Evolutionary conservation across 768 basidiomycete genomes (phyloP).

Genomic region (Boletus vermiculosoides): DNA sequence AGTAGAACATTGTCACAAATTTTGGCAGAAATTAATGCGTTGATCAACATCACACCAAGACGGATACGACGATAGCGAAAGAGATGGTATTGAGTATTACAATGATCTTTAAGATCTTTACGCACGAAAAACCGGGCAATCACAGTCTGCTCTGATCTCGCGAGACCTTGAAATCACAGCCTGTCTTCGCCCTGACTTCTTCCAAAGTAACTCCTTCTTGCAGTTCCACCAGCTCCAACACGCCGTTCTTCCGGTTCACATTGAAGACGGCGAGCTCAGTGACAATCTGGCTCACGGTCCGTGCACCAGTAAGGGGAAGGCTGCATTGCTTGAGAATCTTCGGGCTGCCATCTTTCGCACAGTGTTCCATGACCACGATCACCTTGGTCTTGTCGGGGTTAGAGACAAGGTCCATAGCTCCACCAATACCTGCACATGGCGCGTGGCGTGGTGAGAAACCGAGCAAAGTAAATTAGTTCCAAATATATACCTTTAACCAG

Average conservation of each 20-base stretch:
- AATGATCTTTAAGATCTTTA: background rate
- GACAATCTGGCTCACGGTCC: conserved; percentile 86
- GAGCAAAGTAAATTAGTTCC: background rate
- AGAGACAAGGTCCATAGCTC: conserved; percentile 95
- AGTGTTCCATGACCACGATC: conserved; percentile 88
- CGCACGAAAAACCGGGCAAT: conserved; percentile 12
- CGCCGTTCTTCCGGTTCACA: conserved; percentile 74
- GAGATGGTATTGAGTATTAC: conserved; percentile 7
- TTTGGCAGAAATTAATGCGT: background rate
- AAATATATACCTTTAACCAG: conserved; percentile 64
- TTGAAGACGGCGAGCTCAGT: conserved; percentile 92
- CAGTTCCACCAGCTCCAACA: conserved; percentile 73
- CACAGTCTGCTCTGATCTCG: conserved; percentile 50
- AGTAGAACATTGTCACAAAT: background rate
- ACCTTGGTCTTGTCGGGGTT: conserved; percentile 95
- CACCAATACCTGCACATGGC: conserved; percentile 73
- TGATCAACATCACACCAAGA: background rate
- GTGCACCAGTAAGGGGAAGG: conserved; percentile 86
- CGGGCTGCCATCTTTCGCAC: conserved; percentile 83
- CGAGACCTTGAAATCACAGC: conserved; percentile 71
- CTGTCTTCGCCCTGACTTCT: conserved; percentile 85
- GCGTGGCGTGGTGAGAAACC: conserved; percentile 7
- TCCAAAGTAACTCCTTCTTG: conserved; percentile 84
- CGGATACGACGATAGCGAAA: background rate
- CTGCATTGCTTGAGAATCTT: conserved; percentile 83